These are phyloP conservation scores for Dendrostoma leiphaemia DNA, from an alignment of 2,329 filamentous ascomycete genomes.

Conservation along the genomic window DNA sequence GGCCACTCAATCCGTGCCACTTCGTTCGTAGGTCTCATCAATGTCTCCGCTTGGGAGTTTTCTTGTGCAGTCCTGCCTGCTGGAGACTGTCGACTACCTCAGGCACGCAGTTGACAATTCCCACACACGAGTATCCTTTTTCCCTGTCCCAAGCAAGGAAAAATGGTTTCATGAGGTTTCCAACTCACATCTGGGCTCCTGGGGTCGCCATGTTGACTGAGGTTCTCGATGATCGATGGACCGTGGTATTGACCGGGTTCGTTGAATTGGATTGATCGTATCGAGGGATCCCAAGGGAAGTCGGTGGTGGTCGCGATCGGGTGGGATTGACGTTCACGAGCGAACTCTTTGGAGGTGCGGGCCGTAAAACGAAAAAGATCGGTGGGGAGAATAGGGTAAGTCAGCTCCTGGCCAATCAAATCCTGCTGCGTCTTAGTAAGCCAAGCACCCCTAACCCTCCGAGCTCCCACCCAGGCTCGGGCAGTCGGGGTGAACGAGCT, in stretches of 20 bases:
- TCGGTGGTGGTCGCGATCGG: constrained; percentile 14
- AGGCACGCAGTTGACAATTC: not conserved
- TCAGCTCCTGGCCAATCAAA: not conserved
- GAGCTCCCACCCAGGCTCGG: not conserved
- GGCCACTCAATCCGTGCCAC: not conserved
- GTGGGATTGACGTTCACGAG: constrained; percentile 6
- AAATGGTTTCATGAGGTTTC: constrained; percentile 14
- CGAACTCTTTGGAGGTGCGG: constrained; percentile 1
- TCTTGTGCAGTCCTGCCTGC: not conserved
- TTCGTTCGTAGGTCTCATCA: not conserved
- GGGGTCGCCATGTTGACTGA: constrained; percentile 58
- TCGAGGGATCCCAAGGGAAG: constrained; percentile 22
- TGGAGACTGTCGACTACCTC: not conserved
- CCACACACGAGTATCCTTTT: not conserved
- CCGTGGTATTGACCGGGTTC: constrained; percentile 26
- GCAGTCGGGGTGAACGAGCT: not conserved
- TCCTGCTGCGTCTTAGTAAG: not conserved
- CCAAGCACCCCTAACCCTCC: not conserved
- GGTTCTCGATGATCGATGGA: constrained; percentile 28
- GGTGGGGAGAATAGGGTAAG: constrained; percentile 7
- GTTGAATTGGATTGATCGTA: constrained; percentile 19
- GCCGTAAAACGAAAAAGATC: constrained; percentile 6
- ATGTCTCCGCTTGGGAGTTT: not conserved
- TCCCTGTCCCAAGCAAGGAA: too few species aligned
- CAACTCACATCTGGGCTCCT: constrained; percentile 61